Evolutionary conservation across 768 basidiomycete species (phyloP).

Genomic region (Lactarius tabidus): DNA sequence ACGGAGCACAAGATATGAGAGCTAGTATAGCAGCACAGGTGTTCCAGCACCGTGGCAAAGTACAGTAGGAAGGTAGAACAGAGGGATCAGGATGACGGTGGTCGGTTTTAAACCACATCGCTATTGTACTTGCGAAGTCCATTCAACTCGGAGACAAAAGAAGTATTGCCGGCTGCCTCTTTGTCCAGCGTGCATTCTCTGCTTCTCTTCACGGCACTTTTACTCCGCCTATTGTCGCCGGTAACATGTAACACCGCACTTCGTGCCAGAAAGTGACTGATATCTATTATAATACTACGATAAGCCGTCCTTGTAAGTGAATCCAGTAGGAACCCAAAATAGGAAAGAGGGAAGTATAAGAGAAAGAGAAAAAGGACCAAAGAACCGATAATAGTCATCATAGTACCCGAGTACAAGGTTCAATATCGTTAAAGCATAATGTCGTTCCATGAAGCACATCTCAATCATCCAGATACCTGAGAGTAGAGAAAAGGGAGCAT

Average conservation of each 20-base stretch:
- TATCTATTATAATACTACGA: neutral
- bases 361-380: neutral
- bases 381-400: neutral
- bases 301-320: conserved; percentile 5
- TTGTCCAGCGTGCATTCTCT: neutral
- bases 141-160: conserved; percentile 1
- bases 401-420: neutral
- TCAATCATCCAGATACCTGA: neutral
- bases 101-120: neutral
- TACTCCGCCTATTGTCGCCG: neutral
- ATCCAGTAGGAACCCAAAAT: neutral
- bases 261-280: neutral
- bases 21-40: conserved; percentile 1
- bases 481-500: neutral
- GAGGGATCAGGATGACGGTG: neutral
- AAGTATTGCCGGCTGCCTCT: neutral
- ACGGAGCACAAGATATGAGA: neutral
- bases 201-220: neutral
- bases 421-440: neutral
- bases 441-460: neutral
- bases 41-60: conserved; percentile 24
- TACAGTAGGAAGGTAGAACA: neutral
- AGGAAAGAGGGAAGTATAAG: neutral
- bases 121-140: neutral
- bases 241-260: neutral